Evolutionary conservation across 768 basidiomycete genomes (phyloP).

Genomic region (Termitomyces heimii): DNA sequence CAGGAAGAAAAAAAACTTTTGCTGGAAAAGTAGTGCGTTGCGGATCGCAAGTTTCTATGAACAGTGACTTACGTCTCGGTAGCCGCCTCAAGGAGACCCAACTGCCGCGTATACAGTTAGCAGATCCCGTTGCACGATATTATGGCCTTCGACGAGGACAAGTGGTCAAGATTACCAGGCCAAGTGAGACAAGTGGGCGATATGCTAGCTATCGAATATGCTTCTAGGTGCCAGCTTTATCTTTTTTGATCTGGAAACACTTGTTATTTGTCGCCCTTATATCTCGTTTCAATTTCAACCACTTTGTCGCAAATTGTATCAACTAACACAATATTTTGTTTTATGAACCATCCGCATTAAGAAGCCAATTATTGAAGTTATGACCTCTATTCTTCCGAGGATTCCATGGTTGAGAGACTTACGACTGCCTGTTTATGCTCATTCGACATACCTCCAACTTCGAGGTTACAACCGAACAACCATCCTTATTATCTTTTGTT

Average conservation of each 20-base stretch:
- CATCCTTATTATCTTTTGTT: constrained; percentile 1
- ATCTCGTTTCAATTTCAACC: constrained; percentile 17
- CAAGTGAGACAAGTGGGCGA: constrained; percentile 93
- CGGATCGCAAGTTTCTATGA: constrained; percentile 4
- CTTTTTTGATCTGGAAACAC: background rate
- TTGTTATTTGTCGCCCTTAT: constrained; percentile 8
- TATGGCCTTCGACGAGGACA: constrained; percentile 94
- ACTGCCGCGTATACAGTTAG: constrained; percentile 91
- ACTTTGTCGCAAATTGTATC: constrained; percentile 21
- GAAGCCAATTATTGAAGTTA: background rate
- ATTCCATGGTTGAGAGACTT: constrained; percentile 14
- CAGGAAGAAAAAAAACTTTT: constrained; percentile 82
- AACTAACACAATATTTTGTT: constrained; percentile 16
- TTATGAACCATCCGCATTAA: constrained; percentile 5
- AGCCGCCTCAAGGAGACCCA: constrained; percentile 98
- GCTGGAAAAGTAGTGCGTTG: constrained; percentile 87
- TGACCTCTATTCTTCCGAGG: constrained; percentile 15
- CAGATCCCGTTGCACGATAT: constrained; percentile 97
- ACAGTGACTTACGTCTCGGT: constrained; percentile 13
- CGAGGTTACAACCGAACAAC: background rate
- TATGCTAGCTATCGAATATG: constrained; percentile 92
- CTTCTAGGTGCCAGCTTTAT: constrained; percentile 39
- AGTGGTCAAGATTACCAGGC: constrained; percentile 97
- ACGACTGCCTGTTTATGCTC: background rate
- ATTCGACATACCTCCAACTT: constrained; percentile 1